These are phyloP conservation scores for Zymoseptoria passerinii DNA, from an alignment of 2,329 filamentous ascomycete species.

Conservation along the genomic window DNA sequence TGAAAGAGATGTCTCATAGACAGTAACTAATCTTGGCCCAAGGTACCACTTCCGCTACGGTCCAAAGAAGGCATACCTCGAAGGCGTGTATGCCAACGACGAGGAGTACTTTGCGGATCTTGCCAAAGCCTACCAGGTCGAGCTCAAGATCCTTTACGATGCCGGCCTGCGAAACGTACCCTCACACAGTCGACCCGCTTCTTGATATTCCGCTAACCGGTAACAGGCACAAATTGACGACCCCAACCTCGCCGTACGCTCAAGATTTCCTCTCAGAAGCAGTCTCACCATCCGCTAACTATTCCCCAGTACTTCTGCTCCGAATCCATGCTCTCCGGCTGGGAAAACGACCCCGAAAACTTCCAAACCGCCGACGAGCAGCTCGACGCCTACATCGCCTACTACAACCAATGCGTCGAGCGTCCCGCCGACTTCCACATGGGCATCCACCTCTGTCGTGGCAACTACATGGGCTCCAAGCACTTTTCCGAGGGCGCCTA, in stretches of 20 bases:
- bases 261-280: neutral
- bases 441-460: constrained; percentile 64
- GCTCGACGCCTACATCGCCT: constrained; percentile 64
- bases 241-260: constrained; percentile 36
- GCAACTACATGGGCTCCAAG: constrained; percentile 40
- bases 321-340: constrained; percentile 61
- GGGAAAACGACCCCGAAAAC: constrained; percentile 60
- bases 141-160: constrained; percentile 39
- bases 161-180: constrained; percentile 35
- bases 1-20: too few species aligned
- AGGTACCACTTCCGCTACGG: constrained; percentile 59
- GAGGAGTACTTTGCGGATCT: constrained; percentile 42
- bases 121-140: constrained; percentile 40
- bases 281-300: neutral
- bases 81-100: constrained; percentile 39
- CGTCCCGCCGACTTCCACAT: constrained; percentile 63
- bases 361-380: constrained; percentile 60
- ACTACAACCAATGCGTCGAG: constrained; percentile 61
- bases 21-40: too few species aligned
- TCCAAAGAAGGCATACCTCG: constrained; percentile 41
- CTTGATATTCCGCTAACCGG: neutral
- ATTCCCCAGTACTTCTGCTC: constrained; percentile 54
- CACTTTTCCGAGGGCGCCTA: constrained; percentile 43
- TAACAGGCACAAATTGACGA: constrained; percentile 39
- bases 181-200: neutral